These are phyloP conservation scores for Viola odorata DNA, from an alignment of 345 rosid genomes.

Conservation along the genomic window DNA sequence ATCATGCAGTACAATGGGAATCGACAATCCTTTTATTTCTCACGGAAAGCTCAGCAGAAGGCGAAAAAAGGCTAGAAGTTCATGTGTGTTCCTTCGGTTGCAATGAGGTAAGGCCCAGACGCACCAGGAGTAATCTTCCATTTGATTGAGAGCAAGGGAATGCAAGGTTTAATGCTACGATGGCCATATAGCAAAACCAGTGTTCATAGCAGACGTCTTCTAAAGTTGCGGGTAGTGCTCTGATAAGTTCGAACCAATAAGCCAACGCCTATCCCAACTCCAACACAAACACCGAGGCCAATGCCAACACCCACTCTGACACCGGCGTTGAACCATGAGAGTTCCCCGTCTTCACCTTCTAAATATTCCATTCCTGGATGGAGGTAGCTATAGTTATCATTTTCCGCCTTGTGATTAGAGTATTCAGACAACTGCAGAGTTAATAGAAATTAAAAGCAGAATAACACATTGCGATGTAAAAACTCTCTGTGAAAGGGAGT, in stretches of 20 bases:
- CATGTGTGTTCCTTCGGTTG: slow-evolving; percentile 1
- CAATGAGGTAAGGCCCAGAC: slow-evolving; percentile 18
- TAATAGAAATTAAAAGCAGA: slow-evolving; percentile 10
- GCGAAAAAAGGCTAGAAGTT: background rate
- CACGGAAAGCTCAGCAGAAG: background rate
- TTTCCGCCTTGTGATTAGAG: slow-evolving; percentile 39
- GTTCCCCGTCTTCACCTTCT: slow-evolving; percentile 27
- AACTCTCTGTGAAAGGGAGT: background rate
- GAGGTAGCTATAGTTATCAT: slow-evolving; percentile 7
- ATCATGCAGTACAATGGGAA: background rate
- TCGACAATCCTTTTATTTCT: slow-evolving; percentile 13
- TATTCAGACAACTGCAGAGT: slow-evolving; percentile 39
- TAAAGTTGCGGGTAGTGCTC: slow-evolving; percentile 25
- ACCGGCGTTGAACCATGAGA: slow-evolving; percentile 32
- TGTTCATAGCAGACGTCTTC: slow-evolving; percentile 16
- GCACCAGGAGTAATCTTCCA: slow-evolving; percentile 11
- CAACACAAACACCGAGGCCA: slow-evolving; percentile 24
- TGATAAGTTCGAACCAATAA: slow-evolving; percentile 22
- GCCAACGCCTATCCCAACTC: slow-evolving; percentile 29
- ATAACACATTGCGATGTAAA: background rate
- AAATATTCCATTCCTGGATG: slow-evolving; percentile 14
- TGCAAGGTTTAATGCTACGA: background rate
- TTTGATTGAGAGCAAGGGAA: background rate
- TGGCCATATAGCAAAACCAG: background rate
- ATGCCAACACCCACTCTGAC: slow-evolving; percentile 29